These are phyloP conservation scores for Trichothecium sympodiale DNA, from an alignment of 2,329 filamentous ascomycete species.

Conservation along the genomic window DNA sequence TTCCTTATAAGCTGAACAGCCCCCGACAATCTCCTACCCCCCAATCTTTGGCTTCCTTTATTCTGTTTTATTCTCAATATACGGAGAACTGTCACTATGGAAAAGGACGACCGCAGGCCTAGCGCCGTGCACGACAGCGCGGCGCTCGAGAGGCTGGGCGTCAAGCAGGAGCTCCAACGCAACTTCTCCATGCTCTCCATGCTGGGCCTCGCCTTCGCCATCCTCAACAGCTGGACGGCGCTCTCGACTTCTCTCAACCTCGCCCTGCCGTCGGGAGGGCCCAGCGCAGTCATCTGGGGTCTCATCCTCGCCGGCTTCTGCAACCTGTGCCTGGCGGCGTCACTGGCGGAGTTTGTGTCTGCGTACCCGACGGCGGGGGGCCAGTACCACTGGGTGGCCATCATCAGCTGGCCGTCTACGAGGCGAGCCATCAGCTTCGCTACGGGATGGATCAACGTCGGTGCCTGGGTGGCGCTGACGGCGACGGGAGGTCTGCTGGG, in stretches of 20 bases:
- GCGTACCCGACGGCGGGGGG: slow-evolving; percentile 36
- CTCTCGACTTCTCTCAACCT: slow-evolving; percentile 34
- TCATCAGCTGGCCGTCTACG: slow-evolving; percentile 27
- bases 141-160: neutral
- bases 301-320: slow-evolving; percentile 50
- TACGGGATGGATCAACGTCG: slow-evolving; percentile 37
- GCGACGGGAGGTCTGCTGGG: slow-evolving; percentile 59
- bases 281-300: slow-evolving; percentile 64
- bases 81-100: too few relatives aligned
- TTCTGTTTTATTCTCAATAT: too few relatives aligned
- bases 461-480: slow-evolving; percentile 60
- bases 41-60: too few relatives aligned
- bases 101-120: too few relatives aligned
- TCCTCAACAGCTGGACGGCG: slow-evolving; percentile 39
- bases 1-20: too few relatives aligned
- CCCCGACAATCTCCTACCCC: too few relatives aligned
- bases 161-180: slow-evolving; percentile 27
- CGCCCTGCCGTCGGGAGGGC: slow-evolving; percentile 57
- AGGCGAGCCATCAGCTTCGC: slow-evolving; percentile 30
- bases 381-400: slow-evolving; percentile 41
- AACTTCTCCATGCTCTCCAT: slow-evolving; percentile 38
- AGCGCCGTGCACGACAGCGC: neutral
- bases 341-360: slow-evolving; percentile 34
- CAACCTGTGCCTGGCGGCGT: slow-evolving; percentile 56
- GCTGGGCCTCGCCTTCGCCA: slow-evolving; percentile 36